A percentile compares a stretch with the other conserved stretches of the same genome.
Evolutionary conservation across 805 yeast species (phyloP).

Genomic region (Metschnikowia peoriensis): DNA sequence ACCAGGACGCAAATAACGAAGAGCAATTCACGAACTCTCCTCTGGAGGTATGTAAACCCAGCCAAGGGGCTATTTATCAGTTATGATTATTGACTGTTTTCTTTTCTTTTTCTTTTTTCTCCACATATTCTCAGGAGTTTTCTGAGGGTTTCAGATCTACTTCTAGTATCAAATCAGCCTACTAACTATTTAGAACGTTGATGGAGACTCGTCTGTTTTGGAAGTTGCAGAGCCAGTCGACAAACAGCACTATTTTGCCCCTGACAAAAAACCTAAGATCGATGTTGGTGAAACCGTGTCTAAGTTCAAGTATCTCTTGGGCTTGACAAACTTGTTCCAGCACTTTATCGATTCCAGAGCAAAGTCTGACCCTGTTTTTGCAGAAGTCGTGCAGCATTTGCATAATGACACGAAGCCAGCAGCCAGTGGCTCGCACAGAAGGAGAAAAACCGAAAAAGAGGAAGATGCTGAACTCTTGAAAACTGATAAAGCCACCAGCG

Average conservation of each 20-base stretch:
- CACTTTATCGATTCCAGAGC: constrained; percentile 70
- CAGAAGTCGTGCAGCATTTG: constrained; percentile 48
- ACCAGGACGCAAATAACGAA: constrained; percentile 2
- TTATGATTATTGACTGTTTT: too few species aligned
- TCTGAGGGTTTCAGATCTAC: background rate
- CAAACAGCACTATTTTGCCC: constrained; percentile 29
- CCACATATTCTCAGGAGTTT: background rate
- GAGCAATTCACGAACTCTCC: constrained; percentile 15
- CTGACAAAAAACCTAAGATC: constrained; percentile 38
- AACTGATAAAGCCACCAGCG: constrained; percentile 40
- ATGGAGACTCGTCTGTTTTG: background rate
- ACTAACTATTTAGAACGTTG: constrained; percentile 1
- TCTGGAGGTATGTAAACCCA: constrained; percentile 15
- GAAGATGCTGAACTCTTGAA: constrained; percentile 75
- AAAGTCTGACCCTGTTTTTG: constrained; percentile 55
- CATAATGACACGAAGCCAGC: constrained; percentile 17
- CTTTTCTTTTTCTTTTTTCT: background rate
- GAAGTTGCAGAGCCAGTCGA: background rate
- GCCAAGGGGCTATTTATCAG: background rate
- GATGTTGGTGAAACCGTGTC: constrained; percentile 60
- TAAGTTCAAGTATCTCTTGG: constrained; percentile 64
- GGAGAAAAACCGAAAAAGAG: constrained; percentile 73
- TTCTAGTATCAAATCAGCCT: background rate
- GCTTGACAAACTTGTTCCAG: constrained; percentile 62
- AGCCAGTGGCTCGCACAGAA: constrained; percentile 35